Conservation (phyloP, 2,329 filamentous ascomycete genomes). For the Verticillium nubilum region DNA sequence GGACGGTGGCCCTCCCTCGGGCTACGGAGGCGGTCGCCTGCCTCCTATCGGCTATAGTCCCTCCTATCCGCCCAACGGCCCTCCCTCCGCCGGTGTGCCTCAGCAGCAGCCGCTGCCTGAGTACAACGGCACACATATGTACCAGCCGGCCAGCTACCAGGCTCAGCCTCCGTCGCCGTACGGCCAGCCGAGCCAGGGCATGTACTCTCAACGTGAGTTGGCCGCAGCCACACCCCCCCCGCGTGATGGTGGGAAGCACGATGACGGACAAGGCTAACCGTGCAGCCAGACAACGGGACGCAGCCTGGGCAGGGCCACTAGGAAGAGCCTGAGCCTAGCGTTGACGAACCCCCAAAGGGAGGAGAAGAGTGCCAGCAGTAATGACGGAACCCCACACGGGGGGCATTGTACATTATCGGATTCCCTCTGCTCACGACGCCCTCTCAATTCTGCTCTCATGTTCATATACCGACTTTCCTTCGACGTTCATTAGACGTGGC, state of each 20-base stretch:
- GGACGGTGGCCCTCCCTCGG: conserved; percentile 47
- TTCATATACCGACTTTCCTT: not conserved
- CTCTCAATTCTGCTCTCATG: not conserved
- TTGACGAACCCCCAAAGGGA: not conserved
- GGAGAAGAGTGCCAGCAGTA: not conserved
- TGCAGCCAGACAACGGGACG: conserved; percentile 14
- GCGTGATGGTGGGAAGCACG: not conserved
- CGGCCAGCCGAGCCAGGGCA: conserved; percentile 48
- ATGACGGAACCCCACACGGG: not conserved
- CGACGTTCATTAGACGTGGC: not conserved
- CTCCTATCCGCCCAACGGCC: conserved; percentile 51
- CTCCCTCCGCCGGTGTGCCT: conserved; percentile 45
- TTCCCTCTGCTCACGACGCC: not conserved
- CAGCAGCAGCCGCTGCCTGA: conserved; percentile 46
- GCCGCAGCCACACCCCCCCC: not conserved
- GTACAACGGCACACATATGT: conserved; percentile 50
- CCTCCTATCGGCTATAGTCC: conserved; percentile 72
- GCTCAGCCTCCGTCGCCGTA: conserved; percentile 55
- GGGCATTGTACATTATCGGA: not conserved
- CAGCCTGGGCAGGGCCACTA: conserved; percentile 11
- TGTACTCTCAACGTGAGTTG: conserved; percentile 52
- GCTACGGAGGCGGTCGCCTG: conserved; percentile 54
- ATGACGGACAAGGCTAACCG: conserved; percentile 2
- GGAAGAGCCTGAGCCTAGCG: not conserved
- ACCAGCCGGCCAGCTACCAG: conserved; percentile 44